Evolutionary conservation across 2,329 filamentous ascomycete genomes (phyloP).

Genomic region (Apiospora hydei): DNA sequence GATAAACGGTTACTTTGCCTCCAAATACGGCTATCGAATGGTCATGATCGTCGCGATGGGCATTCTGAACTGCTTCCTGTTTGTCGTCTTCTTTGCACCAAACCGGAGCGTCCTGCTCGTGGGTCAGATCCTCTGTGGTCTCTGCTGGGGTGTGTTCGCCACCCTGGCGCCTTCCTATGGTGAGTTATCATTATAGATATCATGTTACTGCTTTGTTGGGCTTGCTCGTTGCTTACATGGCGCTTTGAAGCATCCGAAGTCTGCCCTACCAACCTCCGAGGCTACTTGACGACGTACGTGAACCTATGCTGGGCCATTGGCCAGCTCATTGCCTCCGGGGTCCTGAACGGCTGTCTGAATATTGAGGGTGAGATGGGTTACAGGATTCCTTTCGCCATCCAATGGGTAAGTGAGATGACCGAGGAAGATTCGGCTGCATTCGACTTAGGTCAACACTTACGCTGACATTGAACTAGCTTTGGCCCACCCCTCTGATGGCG

Average conservation of each 20-base stretch:
- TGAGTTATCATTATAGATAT: background rate
- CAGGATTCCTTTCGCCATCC: constrained; percentile 51
- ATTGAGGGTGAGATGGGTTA: constrained; percentile 49
- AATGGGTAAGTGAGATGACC: constrained; percentile 46
- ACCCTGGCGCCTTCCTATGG: constrained; percentile 44
- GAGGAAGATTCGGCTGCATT: no score
- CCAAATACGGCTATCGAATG: constrained; percentile 40
- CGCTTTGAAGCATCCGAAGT: constrained; percentile 38
- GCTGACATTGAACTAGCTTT: constrained; percentile 36
- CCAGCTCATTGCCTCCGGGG: constrained; percentile 49
- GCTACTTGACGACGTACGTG: constrained; percentile 52
- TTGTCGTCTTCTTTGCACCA: constrained; percentile 40
- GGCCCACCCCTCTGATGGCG: constrained; percentile 50
- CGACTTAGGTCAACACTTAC: no score
- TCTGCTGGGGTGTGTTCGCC: constrained; percentile 43
- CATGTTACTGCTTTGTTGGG: no score
- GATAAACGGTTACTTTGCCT: constrained; percentile 40
- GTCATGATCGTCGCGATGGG: constrained; percentile 40
- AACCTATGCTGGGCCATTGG: constrained; percentile 57
- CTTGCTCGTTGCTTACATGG: background rate
- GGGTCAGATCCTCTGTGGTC: constrained; percentile 41
- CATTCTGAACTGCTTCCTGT: constrained; percentile 40
- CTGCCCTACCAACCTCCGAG: constrained; percentile 42
- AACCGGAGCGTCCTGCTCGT: constrained; percentile 35
- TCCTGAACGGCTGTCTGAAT: constrained; percentile 47